Conservation (phyloP, 257 asterid species). For the Fraxinus anomala region DNA sequence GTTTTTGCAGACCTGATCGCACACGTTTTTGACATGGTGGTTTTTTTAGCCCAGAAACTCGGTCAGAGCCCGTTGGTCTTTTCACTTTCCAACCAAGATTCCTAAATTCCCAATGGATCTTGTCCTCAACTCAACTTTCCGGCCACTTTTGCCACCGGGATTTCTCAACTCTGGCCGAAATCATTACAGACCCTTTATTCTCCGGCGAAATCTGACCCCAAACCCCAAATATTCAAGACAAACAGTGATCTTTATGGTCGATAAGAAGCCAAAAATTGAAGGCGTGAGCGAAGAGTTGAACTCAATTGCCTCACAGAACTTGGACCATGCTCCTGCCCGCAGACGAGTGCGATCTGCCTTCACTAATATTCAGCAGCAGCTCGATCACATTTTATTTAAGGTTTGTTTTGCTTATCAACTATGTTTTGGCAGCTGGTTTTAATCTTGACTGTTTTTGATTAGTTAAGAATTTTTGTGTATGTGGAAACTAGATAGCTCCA, state of each 20-base stretch:
- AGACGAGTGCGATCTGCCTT: constrained; percentile 96
- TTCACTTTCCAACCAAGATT: constrained; percentile 28
- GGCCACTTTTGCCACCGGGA: constrained; percentile 33
- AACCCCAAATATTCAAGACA: constrained; percentile 26
- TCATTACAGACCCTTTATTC: constrained; percentile 28
- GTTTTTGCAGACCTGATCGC: neutral
- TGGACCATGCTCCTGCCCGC: constrained; percentile 89
- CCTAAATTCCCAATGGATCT: constrained; percentile 45
- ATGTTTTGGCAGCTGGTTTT: neutral
- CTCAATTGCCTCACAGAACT: constrained; percentile 81
- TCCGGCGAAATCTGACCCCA: constrained; percentile 19
- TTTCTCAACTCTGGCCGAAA: constrained; percentile 25
- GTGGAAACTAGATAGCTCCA: constrained; percentile 72
- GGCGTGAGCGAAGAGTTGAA: constrained; percentile 80
- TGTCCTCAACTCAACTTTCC: constrained; percentile 47
- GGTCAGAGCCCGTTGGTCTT: neutral
- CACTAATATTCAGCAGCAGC: constrained; percentile 58
- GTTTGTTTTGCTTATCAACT: constrained; percentile 32
- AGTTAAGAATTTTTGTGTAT: constrained; percentile 3
- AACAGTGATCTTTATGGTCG: constrained; percentile 46
- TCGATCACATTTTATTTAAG: constrained; percentile 87
- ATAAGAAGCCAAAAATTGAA: constrained; percentile 58
- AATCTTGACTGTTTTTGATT: neutral
- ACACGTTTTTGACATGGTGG: neutral
- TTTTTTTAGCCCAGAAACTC: neutral